A percentile compares a stretch with the other conserved stretches of the same genome.
phyloP scores from a whole-genome alignment of 2,329 filamentous ascomycete genomes.

The Sporothrix humicola region DNA sequence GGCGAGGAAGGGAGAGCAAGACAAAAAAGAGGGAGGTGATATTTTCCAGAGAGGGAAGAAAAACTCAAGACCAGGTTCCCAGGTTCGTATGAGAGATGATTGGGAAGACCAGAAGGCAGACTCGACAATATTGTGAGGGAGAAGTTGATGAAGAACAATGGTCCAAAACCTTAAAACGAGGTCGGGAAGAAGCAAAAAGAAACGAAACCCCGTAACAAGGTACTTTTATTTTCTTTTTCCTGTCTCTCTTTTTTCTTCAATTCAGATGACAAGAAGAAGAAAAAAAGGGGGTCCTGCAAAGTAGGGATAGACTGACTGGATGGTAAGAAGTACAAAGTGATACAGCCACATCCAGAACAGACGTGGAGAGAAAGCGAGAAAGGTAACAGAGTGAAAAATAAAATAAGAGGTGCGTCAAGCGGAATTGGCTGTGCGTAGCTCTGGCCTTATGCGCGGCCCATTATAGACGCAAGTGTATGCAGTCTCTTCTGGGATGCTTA shows the following conservation, averaged over 20 bases:
- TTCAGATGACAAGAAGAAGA: neutral
- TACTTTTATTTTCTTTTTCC: neutral
- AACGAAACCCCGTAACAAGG: neutral
- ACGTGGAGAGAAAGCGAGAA: neutral
- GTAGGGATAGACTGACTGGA: neutral
- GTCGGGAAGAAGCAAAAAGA: neutral
- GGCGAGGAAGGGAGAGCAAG: neutral
- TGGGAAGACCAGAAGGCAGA: neutral
- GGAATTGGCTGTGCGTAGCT: conserved; percentile 13
- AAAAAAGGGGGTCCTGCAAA: neutral
- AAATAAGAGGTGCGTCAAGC: neutral
- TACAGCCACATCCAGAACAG: too few species aligned
- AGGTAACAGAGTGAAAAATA: too few species aligned
- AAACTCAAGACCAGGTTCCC: neutral
- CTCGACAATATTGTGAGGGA: neutral
- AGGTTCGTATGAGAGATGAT: neutral
- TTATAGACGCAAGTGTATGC: conserved; percentile 5
- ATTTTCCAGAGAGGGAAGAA: neutral
- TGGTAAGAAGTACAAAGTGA: too few species aligned
- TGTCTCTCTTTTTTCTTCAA: neutral
- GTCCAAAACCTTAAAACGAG: neutral
- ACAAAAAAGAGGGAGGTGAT: neutral
- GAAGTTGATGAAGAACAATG: neutral
- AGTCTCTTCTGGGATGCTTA: neutral
- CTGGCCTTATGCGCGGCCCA: conserved; percentile 29